Base-by-base conservation (phyloP, 2,329 filamentous ascomycete genomes). In the Ascochyta pisi region DNA sequence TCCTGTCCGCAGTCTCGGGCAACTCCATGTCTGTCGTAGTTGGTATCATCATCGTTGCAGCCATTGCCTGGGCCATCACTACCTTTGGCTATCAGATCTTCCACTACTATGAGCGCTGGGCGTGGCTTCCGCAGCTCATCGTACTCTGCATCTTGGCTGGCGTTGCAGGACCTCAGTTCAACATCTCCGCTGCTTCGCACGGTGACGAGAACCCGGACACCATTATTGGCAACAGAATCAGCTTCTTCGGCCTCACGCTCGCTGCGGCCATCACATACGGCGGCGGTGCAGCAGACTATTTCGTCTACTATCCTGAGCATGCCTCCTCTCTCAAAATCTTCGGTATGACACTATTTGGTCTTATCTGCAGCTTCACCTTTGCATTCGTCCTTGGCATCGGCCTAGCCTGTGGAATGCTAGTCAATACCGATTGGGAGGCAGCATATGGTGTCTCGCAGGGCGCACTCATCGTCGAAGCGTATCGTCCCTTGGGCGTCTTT, bases 221-320 rank as follows among this genome's bases (percentile, higher is more conserved):
- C 2, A 66, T 87, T 7, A 75, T 78, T 13, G 86, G 84, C 22
- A 84, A 84, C 57, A 77, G 84, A 3, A 76, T 91, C 29, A 88
- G 86, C 4, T 92, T 90, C 73, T 89, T 92, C 73, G 88, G 85
- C 10, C 78, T 91, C 42, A 89, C 85, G 61, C 78, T 89, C 12
- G 86, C 86, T 22, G 83, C 84, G 1, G 84, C 85, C 7, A 83
- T 89, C 49, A 87, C 86, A 1, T 90, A 88, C 69, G 78, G 83
- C 2, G 83, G 85, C 4, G 81, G 82, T 2, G 85, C 83, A n/a
- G 84, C 84, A 0, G 87, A 90, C 69, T 89, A 86, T 68, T 88
- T 89, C 62, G 86, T 89, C 50, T 90, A 89, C 73, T 88, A 85
- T 68, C 82, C 84, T 0, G 78, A 83, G 58, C 71, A 78, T 59